These are phyloP conservation scores for Curvularia spicifera DNA, from an alignment of 2,329 filamentous ascomycete genomes.

Conservation along the genomic window DNA sequence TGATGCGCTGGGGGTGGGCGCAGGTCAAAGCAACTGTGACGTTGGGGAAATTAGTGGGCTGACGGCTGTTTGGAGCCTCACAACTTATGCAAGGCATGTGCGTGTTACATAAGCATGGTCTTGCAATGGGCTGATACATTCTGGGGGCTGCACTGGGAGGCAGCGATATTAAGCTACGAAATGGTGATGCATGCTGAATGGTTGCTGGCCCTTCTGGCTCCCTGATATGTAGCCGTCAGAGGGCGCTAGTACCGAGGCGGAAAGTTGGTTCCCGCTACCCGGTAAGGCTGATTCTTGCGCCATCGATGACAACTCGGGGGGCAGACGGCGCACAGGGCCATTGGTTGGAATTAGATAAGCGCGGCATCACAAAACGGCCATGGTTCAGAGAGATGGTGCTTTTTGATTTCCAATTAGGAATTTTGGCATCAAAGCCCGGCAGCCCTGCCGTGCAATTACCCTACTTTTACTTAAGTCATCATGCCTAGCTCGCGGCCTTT, in stretches of 20 bases:
- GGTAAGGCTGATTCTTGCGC: conserved; percentile 15
- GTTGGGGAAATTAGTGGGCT: conserved; percentile 37
- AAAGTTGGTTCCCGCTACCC: conserved; percentile 42
- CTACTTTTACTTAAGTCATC: not conserved
- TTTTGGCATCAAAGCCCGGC: not conserved
- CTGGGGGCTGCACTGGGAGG: conserved; percentile 1
- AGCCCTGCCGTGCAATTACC: not conserved
- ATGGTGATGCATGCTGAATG: conserved; percentile 16
- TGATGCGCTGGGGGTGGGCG: conserved; percentile 23
- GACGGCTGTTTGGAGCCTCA: conserved; percentile 25
- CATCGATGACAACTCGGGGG: not conserved
- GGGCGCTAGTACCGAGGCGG: conserved; percentile 31
- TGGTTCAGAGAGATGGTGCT: not conserved
- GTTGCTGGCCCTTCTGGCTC: conserved; percentile 22
- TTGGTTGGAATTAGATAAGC: not conserved
- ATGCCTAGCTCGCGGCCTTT: not conserved
- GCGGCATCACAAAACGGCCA: not conserved
- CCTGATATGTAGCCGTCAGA: conserved; percentile 14
- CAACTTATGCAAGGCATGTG: conserved; percentile 6
- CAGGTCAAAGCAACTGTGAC: conserved; percentile 33
- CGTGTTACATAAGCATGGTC: conserved; percentile 16
- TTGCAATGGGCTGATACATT: conserved; percentile 1
- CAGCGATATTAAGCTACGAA: conserved; percentile 2
- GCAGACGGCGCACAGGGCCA: not conserved
- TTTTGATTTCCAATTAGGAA: not conserved